Evolutionary conservation across 352 stramenopile genomes (phyloP).

Genomic region (Pythium myriotylum): DNA sequence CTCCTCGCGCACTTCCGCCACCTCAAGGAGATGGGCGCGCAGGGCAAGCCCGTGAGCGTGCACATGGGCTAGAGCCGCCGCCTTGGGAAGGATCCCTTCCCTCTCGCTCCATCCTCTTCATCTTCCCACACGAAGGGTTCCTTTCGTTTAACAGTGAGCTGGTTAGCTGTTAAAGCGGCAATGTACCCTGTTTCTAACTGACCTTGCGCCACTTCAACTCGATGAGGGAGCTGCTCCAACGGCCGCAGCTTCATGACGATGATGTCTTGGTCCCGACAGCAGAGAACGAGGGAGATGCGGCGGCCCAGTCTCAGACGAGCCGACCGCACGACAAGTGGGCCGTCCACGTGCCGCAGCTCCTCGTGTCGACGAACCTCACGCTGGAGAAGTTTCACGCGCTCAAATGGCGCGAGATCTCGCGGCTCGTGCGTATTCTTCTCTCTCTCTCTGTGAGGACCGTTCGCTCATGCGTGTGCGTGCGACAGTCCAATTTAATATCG

Average conservation of each 20-base stretch:
- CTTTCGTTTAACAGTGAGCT: too few species aligned
- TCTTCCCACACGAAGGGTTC: too few species aligned
- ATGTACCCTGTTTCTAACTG: too few species aligned
- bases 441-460: not conserved
- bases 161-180: too few species aligned
- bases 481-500: conserved; percentile 42
- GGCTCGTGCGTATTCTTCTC: conserved; percentile 36
- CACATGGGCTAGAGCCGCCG: conserved; percentile 75
- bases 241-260: too few species aligned
- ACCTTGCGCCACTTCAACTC: too few species aligned
- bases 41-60: conserved; percentile 75
- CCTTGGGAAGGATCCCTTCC: too few species aligned
- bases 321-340: conserved; percentile 18
- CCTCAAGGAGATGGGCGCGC: conserved; percentile 88
- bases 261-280: too few species aligned
- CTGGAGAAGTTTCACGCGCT: conserved; percentile 64
- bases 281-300: not conserved
- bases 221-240: too few species aligned
- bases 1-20: conserved; percentile 87
- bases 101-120: not conserved
- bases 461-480: not conserved
- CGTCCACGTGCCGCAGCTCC: conserved; percentile 20
- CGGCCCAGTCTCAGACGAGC: not conserved
- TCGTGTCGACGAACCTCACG: conserved; percentile 42
- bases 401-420: conserved; percentile 65